These are phyloP conservation scores for Gnaphalium uliginosum DNA, from an alignment of 129 eudicot species.

Conservation along the genomic window DNA sequence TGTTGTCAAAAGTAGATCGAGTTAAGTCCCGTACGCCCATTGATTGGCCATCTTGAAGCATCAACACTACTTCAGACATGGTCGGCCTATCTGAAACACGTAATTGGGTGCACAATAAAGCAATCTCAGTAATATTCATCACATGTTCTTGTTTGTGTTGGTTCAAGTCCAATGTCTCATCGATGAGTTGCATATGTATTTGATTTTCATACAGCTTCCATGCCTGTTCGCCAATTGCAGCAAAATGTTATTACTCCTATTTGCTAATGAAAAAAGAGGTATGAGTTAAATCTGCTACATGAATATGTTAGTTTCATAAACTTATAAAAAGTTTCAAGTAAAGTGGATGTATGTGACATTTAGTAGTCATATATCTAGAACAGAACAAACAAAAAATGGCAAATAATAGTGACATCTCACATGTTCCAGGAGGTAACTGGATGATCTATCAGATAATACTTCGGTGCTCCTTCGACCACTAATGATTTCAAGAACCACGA, in stretches of 20 bases:
- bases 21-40: background rate
- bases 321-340: background rate
- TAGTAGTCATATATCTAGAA: too few relatives aligned
- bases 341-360: too few relatives aligned
- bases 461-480: background rate
- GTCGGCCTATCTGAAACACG: background rate
- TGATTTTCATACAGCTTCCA: conserved; percentile 7
- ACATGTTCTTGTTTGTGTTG: too few relatives aligned
- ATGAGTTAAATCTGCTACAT: background rate
- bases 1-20: background rate
- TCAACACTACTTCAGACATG: conserved; percentile 11
- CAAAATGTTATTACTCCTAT: too few relatives aligned
- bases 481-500: conserved; percentile 2
- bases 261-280: too few relatives aligned
- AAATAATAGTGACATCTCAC: too few relatives aligned
- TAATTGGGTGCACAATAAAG: conserved; percentile 12
- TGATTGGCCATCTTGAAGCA: conserved; percentile 12
- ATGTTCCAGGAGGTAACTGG: background rate
- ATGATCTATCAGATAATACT: background rate
- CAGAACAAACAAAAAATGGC: too few relatives aligned
- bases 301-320: too few relatives aligned
- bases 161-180: conserved; percentile 1
- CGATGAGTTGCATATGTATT: background rate
- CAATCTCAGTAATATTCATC: conserved; percentile 6
- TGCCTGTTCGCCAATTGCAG: background rate